Base-by-base conservation (phyloP, 2,329 filamentous ascomycete species). In the Pseudocercospora cruenta region DNA sequence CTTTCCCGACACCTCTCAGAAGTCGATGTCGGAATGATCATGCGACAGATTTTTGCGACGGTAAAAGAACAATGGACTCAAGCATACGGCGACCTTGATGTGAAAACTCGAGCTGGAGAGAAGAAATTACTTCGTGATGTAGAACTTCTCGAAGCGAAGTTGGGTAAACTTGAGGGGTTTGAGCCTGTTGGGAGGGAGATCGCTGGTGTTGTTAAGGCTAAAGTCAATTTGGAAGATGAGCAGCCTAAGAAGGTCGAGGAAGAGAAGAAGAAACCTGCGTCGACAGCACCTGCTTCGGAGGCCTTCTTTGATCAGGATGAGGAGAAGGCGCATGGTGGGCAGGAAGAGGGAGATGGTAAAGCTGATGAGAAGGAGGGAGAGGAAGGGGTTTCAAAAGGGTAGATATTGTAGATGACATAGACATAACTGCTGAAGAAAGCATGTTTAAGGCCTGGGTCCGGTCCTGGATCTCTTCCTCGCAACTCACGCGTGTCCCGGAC, bases 1-100 rank as follows among this genome's bases (percentile, higher is more conserved):
- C 83, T 97, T 67, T 90, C 87, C 67, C 94, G 93, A 76, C 90
- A 96, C 76, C 82, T 97, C 24, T 90, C 91, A 0, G 91, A 95
- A 69, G 84, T 86, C 62, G 90, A 90, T 0, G 89, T 96, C 1
- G 84, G 86, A 62, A 88, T 92, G 81, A 96, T 97, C 73, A 96
- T 97, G 91, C 82, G 85, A 21, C 91, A 92, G 0, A 93, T 97
- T 0, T 96, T 96, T 78, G 83, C 85, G 43, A 92, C 87, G 76
- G 97, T 97, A 78, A 89, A 88, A 73, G 89, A 91, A 64, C 91
- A 94, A 74, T 89, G 95, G 77, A 89, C 90, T 19, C 86, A 85
- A 69, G 90, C 90, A 10, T 89, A 95, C 71, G 81, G 84, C 51
- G 88, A 88, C 47, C 86, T 90, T 22, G 81, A 84, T 28, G 83